Evolutionary conservation across 2,329 filamentous ascomycete species (phyloP).

Genomic region (Diplocarpon rosae): DNA sequence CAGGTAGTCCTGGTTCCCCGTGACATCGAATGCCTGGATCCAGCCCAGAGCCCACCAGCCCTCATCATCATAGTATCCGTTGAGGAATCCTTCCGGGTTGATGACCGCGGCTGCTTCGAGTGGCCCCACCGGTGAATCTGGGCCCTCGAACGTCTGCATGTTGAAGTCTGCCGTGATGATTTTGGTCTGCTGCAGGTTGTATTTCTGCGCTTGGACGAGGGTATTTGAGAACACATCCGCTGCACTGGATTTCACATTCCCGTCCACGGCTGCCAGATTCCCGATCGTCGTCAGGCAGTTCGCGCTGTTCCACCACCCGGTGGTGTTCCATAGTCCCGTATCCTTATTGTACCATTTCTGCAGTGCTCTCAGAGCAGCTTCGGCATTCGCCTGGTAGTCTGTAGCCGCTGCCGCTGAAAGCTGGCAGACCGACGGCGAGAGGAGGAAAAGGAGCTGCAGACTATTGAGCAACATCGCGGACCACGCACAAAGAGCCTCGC

Average conservation of each 20-base stretch:
- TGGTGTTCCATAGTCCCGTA: constrained; percentile 52
- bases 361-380: constrained; percentile 33
- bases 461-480: constrained; percentile 5
- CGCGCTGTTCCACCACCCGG: constrained; percentile 65
- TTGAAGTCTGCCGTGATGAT: constrained; percentile 17
- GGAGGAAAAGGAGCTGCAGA: constrained; percentile 3
- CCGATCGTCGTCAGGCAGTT: constrained; percentile 53
- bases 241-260: constrained; percentile 27
- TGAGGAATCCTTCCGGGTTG: constrained; percentile 34
- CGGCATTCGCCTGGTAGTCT: constrained; percentile 16
- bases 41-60: constrained; percentile 55
- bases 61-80: constrained; percentile 48
- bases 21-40: constrained; percentile 46
- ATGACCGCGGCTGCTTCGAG: neutral
- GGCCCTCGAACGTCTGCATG: constrained; percentile 10
- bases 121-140: neutral
- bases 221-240: constrained; percentile 34
- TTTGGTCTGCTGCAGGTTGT: constrained; percentile 22
- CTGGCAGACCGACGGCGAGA: constrained; percentile 3
- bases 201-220: constrained; percentile 22
- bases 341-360: constrained; percentile 50
- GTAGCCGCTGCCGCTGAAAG: constrained; percentile 1
- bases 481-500: no score
- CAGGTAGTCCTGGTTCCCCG: constrained; percentile 39
- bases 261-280: constrained; percentile 33